These are phyloP conservation scores for Sonneratia alba DNA, from an alignment of 345 rosid species.

Conservation along the genomic window DNA sequence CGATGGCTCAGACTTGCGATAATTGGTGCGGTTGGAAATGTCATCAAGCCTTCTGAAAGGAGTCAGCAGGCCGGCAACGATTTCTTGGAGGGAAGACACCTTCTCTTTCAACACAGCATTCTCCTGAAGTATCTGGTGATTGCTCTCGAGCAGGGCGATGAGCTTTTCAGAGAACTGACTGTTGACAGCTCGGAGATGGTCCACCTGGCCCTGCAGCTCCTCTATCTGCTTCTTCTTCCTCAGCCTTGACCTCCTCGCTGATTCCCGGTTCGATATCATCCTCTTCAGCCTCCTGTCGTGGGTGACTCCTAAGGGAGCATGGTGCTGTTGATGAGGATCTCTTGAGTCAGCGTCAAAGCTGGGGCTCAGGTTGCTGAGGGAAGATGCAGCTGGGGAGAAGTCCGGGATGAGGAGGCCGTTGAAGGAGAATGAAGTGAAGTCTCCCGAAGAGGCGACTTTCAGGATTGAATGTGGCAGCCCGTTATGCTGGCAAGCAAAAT, in stretches of 20 bases:
- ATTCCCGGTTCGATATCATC: conserved; percentile 70
- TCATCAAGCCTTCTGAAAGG: conserved; percentile 35
- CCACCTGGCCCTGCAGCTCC: conserved; percentile 58
- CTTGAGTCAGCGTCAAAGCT: background rate
- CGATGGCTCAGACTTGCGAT: background rate
- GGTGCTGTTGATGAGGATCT: conserved; percentile 6
- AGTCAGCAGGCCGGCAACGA: conserved; percentile 38
- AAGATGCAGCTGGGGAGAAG: conserved; percentile 1
- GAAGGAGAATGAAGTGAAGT: background rate
- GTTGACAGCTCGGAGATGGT: conserved; percentile 45
- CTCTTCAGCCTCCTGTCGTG: conserved; percentile 57
- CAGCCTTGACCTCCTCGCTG: conserved; percentile 61
- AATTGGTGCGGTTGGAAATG: conserved; percentile 10
- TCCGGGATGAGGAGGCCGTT: conserved; percentile 1
- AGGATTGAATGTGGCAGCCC: background rate
- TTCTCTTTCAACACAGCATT: conserved; percentile 62
- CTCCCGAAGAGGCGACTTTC: background rate
- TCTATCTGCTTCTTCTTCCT: conserved; percentile 69
- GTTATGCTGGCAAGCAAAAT: too few species aligned
- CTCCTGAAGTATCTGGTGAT: conserved; percentile 62
- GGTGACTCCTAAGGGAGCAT: conserved; percentile 3
- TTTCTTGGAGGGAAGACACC: conserved; percentile 47
- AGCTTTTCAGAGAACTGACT: conserved; percentile 61
- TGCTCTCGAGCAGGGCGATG: conserved; percentile 48
- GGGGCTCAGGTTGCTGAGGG: background rate